Evolutionary conservation across 2,329 filamentous ascomycete species (phyloP).

Genomic region (Xylariomycetidae sp.): DNA sequence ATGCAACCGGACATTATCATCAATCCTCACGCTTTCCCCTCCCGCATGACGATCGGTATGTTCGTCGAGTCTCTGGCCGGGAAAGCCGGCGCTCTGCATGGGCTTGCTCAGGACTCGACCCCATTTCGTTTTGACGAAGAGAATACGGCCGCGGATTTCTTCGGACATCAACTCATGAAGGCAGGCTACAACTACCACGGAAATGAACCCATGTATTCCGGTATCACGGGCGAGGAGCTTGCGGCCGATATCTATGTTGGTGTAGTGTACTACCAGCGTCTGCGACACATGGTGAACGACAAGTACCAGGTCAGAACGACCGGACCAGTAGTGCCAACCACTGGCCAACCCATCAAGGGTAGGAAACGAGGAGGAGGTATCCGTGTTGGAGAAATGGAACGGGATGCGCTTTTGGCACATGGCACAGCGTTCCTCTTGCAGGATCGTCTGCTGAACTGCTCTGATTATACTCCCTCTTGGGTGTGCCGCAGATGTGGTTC

Average conservation of each 20-base stretch:
- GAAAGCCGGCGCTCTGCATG: conserved; percentile 90
- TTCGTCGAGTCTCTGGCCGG: conserved; percentile 96
- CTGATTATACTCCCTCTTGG: conserved; percentile 85
- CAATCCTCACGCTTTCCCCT: conserved; percentile 98
- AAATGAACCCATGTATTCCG: conserved; percentile 98
- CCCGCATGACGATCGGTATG: conserved; percentile 99
- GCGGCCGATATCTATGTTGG: conserved; percentile 94
- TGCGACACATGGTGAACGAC: conserved; percentile 99
- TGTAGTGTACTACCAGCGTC: conserved; percentile 95
- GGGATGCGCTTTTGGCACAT: conserved; percentile 90
- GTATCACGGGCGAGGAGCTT: conserved; percentile 92
- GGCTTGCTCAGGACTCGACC: conserved; percentile 91
- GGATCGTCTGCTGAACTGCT: conserved; percentile 94
- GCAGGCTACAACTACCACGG: conserved; percentile 98
- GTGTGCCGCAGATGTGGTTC: conserved; percentile 86
- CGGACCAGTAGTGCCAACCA: conserved; percentile 82
- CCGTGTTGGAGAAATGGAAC: conserved; percentile 98
- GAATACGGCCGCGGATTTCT: conserved; percentile 88
- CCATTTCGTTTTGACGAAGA: conserved; percentile 94
- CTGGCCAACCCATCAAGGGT: conserved; percentile 95
- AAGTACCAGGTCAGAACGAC: conserved; percentile 98
- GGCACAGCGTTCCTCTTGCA: conserved; percentile 93
- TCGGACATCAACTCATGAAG: conserved; percentile 90
- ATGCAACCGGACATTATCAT: conserved; percentile 98
- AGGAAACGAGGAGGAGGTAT: conserved; percentile 96